These are phyloP conservation scores for Dactylellina parvicollis DNA, from an alignment of 2,329 filamentous ascomycete genomes.

Conservation along the genomic window DNA sequence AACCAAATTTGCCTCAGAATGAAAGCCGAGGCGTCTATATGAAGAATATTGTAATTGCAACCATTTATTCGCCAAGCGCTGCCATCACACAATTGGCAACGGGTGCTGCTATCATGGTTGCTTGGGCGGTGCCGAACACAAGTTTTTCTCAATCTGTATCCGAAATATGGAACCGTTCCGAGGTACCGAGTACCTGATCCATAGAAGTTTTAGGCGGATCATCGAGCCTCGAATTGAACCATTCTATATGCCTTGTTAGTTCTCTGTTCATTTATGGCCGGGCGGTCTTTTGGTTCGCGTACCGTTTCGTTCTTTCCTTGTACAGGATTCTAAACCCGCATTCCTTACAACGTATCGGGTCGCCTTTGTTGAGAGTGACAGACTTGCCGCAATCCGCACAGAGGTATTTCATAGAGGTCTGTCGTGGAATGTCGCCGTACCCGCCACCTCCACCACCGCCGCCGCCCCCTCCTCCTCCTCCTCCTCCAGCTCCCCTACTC, in stretches of 20 bases:
- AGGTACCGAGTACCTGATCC: too few species aligned
- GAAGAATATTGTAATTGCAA: neutral
- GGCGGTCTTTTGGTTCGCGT: constrained; percentile 59
- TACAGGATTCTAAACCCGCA: constrained; percentile 96
- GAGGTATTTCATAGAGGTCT: constrained; percentile 73
- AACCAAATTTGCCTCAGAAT: constrained; percentile 13
- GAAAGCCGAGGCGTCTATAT: constrained; percentile 7
- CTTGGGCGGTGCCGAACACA: too few species aligned
- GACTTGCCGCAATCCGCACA: constrained; percentile 87
- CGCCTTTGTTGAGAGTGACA: constrained; percentile 78
- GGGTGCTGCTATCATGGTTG: neutral
- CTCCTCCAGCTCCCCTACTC: constrained; percentile 8
- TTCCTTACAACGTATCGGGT: constrained; percentile 86
- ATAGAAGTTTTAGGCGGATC: constrained; percentile 59
- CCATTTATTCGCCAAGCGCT: too few species aligned
- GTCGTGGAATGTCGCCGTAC: constrained; percentile 63
- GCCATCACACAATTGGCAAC: neutral
- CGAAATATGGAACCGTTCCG: neutral
- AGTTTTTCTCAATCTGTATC: too few species aligned
- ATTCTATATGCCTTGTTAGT: constrained; percentile 69
- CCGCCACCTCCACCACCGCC: constrained; percentile 59
- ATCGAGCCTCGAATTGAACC: constrained; percentile 98
- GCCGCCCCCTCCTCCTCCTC: constrained; percentile 17
- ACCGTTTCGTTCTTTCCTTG: constrained; percentile 98
- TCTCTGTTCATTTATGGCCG: constrained; percentile 55